These are phyloP conservation scores for Chlorella vulgaris DNA, from an alignment of 139 green algal species.

Conservation along the genomic window DNA sequence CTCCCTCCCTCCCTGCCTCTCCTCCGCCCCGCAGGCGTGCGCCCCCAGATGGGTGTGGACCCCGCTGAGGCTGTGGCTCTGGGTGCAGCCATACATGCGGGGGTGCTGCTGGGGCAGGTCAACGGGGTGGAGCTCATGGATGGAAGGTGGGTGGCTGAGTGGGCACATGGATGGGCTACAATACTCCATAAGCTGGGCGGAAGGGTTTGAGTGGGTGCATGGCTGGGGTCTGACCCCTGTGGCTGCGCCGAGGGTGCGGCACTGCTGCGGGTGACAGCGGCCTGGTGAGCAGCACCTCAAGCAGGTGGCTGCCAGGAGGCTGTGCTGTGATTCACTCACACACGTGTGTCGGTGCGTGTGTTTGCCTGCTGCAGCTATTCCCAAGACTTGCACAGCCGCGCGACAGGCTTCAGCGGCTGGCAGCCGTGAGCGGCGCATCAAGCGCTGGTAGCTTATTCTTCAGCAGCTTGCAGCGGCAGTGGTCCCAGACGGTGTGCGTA, in stretches of 20 bases:
- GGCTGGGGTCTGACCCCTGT: no score
- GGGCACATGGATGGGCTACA: no score
- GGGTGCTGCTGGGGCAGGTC: conserved; percentile 48
- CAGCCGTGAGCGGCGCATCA: conserved; percentile 36
- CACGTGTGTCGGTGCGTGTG: conserved; percentile 47
- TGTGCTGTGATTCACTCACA: no score
- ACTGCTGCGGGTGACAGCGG: no score
- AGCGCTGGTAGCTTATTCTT: no score
- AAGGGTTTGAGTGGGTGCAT: no score
- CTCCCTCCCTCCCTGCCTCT: conserved; percentile 15
- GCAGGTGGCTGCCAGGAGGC: no score
- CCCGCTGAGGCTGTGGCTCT: conserved; percentile 52
- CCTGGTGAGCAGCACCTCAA: no score
- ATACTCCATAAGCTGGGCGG: no score
- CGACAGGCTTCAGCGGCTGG: conserved; percentile 48
- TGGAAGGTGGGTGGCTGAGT: no score
- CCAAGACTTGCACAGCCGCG: conserved; percentile 44
- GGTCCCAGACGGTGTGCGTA: no score
- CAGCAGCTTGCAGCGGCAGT: background rate
- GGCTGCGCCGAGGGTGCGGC: no score
- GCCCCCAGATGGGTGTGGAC: conserved; percentile 42
- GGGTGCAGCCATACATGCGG: conserved; percentile 53
- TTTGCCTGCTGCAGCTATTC: conserved; percentile 63
- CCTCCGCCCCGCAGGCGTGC: conserved; percentile 41
- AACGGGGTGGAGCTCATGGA: background rate